A percentile compares a stretch with the other conserved stretches of the same genome.
phyloP scores from a whole-genome alignment of 352 stramenopile genomes.

The Pythium pyrilobum region DNA sequence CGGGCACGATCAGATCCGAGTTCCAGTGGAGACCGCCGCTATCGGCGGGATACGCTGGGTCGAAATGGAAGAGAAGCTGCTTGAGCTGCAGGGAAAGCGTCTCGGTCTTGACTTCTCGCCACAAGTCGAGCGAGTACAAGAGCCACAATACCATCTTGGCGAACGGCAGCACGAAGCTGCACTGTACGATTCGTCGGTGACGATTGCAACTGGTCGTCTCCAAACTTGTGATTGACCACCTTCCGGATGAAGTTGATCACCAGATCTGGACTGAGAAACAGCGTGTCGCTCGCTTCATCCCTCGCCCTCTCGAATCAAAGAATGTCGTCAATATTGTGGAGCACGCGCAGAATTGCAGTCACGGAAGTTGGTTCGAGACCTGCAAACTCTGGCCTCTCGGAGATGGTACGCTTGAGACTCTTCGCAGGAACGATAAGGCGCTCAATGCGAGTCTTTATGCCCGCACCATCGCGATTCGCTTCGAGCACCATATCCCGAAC shows the following conservation, averaged over 20 bases:
- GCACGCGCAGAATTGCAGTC: constrained; percentile 2
- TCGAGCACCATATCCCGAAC: too few relatives aligned
- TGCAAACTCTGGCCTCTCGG: background rate
- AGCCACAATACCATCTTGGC: constrained; percentile 1
- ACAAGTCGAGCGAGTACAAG: constrained; percentile 3
- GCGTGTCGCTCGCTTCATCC: background rate
- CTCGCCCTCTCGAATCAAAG: constrained; percentile 7
- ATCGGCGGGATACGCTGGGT: constrained; percentile 7
- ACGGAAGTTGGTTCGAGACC: background rate
- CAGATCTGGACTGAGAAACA: constrained; percentile 5
- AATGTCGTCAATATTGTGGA: constrained; percentile 13
- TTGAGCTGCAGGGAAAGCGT: constrained; percentile 12
- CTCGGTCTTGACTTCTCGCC: background rate
- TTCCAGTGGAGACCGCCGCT: background rate
- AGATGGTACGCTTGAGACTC: background rate
- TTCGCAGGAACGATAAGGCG: background rate
- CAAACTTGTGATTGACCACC: constrained; percentile 9
- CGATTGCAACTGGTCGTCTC: background rate
- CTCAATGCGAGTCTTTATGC: too few relatives aligned
- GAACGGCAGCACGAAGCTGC: background rate
- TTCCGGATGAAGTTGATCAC: constrained; percentile 13
- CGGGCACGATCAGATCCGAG: constrained; percentile 11
- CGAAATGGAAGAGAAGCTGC: constrained; percentile 10
- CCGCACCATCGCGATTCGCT: too few relatives aligned
- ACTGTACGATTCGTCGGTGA: too few relatives aligned